Evolutionary conservation across 2,329 filamentous ascomycete species (phyloP), one percentile per base, ranked within the genome.

Genomic region (Verticillium zaregamsianum): DNA sequence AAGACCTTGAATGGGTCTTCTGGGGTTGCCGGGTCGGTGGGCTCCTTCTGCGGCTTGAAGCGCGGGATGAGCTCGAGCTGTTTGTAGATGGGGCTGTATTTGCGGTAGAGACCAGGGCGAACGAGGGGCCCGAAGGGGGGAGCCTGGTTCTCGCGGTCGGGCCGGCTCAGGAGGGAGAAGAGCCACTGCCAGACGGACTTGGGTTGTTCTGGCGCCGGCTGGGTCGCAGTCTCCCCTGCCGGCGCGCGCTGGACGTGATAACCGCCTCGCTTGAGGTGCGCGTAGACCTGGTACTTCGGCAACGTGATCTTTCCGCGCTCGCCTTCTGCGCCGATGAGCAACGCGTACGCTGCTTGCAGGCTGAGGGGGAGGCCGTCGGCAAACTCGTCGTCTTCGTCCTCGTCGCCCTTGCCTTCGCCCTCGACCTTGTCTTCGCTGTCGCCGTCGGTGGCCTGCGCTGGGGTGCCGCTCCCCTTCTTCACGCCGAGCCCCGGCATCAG

Each of bases 211-310:
- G 45, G 45, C n/a, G 45, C 67, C 68, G 14, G 68, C 70, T 49
- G 69, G 68, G 59, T 62, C 20, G 39, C 59, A 37, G 55, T 63
- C 60, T 62, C 57, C 66, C 67, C 60, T 58, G 63, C 73, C 58
- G 84, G 84, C 1, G 91, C 90, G 60, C 94, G 86, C 63, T 90
- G 80, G 20, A 98, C 86, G 58, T 90, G 85, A 77, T 96, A 98
- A 20, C 95, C 94, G 39, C 86, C 80, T 58, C 95, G 85, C 72
- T 90, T 95, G 68, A 99, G 79, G 59, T 93, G 89, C 1, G 92
- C 85, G 73, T 93, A 99, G 32, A 98, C 94, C 58, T 90, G 91
- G 69, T 92, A 98, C 70, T 92, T 87, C 67, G 96, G 92, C 63
- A 97, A 79, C 11, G 82, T 81, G 33, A 87, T 77, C 72, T 85